Base-by-base conservation (phyloP, 1,284 basidiomycete genomes). In the Microbotryum silenes-acaulis region DNA sequence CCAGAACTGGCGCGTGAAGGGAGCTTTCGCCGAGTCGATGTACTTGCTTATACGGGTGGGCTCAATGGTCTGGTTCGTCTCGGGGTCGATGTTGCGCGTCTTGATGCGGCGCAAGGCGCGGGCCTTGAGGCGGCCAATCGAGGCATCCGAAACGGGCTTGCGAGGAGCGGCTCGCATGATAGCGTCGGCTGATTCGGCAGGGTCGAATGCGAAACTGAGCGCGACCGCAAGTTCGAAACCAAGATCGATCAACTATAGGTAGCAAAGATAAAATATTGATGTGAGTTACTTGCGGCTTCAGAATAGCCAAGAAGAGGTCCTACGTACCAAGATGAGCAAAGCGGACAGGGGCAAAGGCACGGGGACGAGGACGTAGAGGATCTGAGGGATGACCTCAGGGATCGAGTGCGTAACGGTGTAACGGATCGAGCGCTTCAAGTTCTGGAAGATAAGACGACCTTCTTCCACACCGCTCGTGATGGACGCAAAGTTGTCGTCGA, bases 401-500 rank as follows among this genome's bases (percentile, higher is more conserved):
- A 83, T 84, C 71, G 81, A 84, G 70, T 85, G 84, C n/a, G 81
- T 78, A 29, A 85, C 75, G 3, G 84, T 85, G 67, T 85, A 49
- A 33, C 79, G 83, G 56, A 86, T 85, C 5, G 83, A 85, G 6
- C 84, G 79, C 72, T 85, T 85, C 52, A 86, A 74, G 71, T 85
- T 85, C 54, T 81, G 81, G 72, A 85, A 85, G 51, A 81, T 70
- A 49, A 78, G 77, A 56, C 85, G 81, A 27, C 85, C 85, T 71
- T 86, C 84, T 62, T 80, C 77, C 66, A 87, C 81, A 9, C 85
- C 85, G 60, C 81, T 80, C 23, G 81, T 81, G 69, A 87, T 86
- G 27, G 82, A 83, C 48, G 83, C 82, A 72, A 87, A 87, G 76
- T 87, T 86, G 76, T 87, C 84, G 72, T 86, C 83, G 37, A 82